Percentiles rank a stretch among this genome's conserved stretches.
Conservation (phyloP, 2,329 filamentous ascomycete species). For the Colletotrichum caudatum region DNA sequence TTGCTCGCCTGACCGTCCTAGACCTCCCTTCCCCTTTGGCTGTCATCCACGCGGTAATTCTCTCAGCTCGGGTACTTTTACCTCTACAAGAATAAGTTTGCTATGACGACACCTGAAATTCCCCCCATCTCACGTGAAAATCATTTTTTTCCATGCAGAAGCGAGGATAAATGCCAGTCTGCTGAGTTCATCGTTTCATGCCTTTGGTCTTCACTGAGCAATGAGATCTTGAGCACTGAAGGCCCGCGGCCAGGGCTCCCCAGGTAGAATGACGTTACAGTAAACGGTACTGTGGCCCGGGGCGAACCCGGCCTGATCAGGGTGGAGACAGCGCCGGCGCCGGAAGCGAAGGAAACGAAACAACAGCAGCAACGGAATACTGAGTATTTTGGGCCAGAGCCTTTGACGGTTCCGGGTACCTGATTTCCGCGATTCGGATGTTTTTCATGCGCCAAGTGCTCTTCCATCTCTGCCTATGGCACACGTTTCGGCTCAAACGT, state of each 20-base stretch:
- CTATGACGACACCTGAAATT: not conserved
- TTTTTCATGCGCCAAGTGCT: no score
- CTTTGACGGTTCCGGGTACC: no score
- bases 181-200: not conserved
- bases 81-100: not conserved
- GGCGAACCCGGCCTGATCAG: not conserved
- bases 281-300: not conserved
- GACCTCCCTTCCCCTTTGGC: not conserved
- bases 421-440: no score
- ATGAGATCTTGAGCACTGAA: not conserved
- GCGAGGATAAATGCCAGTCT: not conserved
- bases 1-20: no score
- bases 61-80: not conserved
- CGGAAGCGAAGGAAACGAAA: not conserved
- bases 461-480: no score
- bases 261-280: not conserved
- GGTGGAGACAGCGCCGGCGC: not conserved
- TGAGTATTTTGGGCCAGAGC: no score
- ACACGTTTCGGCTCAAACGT: no score
- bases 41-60: not conserved
- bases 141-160: not conserved
- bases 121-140: not conserved
- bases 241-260: not conserved
- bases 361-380: not conserved
- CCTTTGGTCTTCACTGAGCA: not conserved